Evolutionary conservation across 2,329 filamentous ascomycete species (phyloP).

Genomic region (Xylaria sp.): DNA sequence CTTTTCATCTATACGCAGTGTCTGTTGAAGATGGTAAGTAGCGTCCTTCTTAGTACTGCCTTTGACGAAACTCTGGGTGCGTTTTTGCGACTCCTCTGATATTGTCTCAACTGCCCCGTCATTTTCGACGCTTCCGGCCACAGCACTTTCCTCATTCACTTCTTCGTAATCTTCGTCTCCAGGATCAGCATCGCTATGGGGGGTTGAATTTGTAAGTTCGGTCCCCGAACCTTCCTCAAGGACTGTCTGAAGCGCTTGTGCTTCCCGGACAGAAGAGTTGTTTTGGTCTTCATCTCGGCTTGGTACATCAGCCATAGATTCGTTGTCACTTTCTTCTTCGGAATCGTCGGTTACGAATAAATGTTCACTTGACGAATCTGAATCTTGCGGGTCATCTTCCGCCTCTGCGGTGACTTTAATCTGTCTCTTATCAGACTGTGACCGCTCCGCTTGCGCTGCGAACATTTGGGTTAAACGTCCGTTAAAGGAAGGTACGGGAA

Average conservation of each 20-base stretch:
- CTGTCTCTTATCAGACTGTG: conserved; percentile 31
- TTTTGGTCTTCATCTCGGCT: not conserved
- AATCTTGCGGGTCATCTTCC: conserved; percentile 37
- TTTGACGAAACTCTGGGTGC: conserved; percentile 61
- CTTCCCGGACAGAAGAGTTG: conserved; percentile 28
- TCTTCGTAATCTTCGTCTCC: conserved; percentile 68
- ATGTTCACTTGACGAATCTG: conserved; percentile 46
- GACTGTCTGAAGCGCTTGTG: conserved; percentile 30
- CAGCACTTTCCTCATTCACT: conserved; percentile 51
- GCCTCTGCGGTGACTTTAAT: conserved; percentile 31
- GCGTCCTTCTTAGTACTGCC: conserved; percentile 66
- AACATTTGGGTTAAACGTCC: conserved; percentile 59
- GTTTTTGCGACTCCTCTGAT: conserved; percentile 56
- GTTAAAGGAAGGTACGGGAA: conserved; percentile 56
- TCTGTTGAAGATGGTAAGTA: conserved; percentile 64
- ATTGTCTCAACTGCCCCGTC: conserved; percentile 41
- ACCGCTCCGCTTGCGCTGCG: conserved; percentile 51
- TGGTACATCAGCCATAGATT: conserved; percentile 27
- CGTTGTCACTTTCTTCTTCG: conserved; percentile 41
- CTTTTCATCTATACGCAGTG: conserved; percentile 53
- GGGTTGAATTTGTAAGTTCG: conserved; percentile 20
- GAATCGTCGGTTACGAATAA: conserved; percentile 49
- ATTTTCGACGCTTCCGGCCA: conserved; percentile 41
- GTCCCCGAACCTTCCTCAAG: conserved; percentile 34
- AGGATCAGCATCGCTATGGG: conserved; percentile 53